Conservation (phyloP, 78 protist genomes). For the Salpingoeca rosetta region DNA sequence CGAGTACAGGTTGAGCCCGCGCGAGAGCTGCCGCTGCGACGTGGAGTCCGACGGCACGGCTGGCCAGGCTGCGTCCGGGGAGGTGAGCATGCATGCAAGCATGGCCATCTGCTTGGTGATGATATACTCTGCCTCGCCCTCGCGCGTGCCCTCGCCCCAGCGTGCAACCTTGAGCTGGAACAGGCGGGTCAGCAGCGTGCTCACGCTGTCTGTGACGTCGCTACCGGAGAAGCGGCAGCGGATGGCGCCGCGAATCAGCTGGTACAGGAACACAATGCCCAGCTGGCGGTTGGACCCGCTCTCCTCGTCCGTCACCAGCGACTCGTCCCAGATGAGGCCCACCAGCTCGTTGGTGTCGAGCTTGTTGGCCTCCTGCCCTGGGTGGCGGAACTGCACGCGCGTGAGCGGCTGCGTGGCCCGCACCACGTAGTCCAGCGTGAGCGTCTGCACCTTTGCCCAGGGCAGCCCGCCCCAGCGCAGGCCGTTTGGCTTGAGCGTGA, state of each 20-base stretch:
- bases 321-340: conserved; percentile 10
- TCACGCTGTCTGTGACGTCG: neutral
- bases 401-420: neutral
- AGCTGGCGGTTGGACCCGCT: conserved; percentile 3
- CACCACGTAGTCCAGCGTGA: neutral
- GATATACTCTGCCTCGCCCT: neutral
- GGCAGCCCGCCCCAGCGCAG: neutral
- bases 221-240: neutral
- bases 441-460: neutral
- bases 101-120: neutral
- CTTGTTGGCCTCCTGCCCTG: neutral
- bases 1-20: neutral
- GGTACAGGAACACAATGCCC: conserved; percentile 44
- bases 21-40: neutral
- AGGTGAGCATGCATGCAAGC: neutral
- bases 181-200: conserved; percentile 7
- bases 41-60: neutral
- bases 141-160: conserved; percentile 26
- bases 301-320: conserved; percentile 9
- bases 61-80: too few species aligned
- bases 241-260: conserved; percentile 3
- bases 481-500: neutral
- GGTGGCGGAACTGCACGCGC: neutral
- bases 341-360: neutral
- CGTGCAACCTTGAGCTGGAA: conserved; percentile 1